These are phyloP conservation scores for Dysphania ambrosioides DNA, from an alignment of 148 eudicot genomes.

Conservation along the genomic window DNA sequence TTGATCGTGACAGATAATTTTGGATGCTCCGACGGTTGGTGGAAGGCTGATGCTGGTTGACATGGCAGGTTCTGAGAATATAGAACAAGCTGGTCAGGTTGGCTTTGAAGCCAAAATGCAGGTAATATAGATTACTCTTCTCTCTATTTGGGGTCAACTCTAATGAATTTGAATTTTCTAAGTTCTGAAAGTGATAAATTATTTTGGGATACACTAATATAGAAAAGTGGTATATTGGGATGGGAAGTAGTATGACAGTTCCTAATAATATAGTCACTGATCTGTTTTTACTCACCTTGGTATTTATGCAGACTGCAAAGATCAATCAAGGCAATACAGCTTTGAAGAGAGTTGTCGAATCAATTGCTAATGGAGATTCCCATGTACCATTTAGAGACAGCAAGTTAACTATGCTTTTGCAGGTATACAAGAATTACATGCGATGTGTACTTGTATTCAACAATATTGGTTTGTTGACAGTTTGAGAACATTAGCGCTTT, in stretches of 20 bases:
- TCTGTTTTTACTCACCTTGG: neutral
- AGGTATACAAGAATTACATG: slow-evolving; percentile 41
- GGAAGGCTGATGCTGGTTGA: slow-evolving; percentile 96
- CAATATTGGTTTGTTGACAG: neutral
- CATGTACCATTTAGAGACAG: slow-evolving; percentile 98
- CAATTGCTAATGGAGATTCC: slow-evolving; percentile 97
- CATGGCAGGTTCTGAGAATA: slow-evolving; percentile 99
- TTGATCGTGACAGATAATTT: slow-evolving; percentile 58
- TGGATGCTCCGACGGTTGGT: slow-evolving; percentile 94
- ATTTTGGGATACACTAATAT: neutral
- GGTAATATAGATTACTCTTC: slow-evolving; percentile 31
- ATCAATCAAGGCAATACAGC: slow-evolving; percentile 95
- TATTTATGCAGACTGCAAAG: slow-evolving; percentile 71
- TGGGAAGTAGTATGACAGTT: no score
- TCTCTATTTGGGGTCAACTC: neutral
- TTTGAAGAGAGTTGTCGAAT: slow-evolving; percentile 91
- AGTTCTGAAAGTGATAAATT: neutral
- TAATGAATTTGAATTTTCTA: neutral
- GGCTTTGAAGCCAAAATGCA: slow-evolving; percentile 96
- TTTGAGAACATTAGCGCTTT: neutral
- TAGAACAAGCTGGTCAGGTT: slow-evolving; percentile 93
- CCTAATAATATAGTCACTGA: no score
- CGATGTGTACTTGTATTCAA: neutral
- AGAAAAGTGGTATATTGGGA: no score
- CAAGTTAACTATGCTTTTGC: slow-evolving; percentile 97